phyloP scores from a whole-genome alignment of 192 early-diverging fungal species.

The Chytriomyces sp. region DNA sequence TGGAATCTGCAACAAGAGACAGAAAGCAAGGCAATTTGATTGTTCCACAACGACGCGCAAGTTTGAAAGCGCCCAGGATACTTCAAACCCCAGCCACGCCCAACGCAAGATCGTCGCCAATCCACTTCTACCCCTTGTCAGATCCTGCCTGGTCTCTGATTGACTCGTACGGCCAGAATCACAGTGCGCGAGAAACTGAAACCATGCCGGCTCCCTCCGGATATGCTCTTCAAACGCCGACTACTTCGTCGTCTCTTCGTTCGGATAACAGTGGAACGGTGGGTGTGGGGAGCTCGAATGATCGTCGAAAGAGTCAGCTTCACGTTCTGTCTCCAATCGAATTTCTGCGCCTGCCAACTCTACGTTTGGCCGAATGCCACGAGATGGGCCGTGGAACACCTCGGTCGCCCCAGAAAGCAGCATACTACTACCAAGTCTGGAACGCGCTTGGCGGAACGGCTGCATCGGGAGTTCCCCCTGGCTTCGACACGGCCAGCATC shows the following conservation, averaged over 20 bases:
- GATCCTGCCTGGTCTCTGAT: constrained; percentile 30
- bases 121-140: constrained; percentile 8
- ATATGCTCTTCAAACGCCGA: no score
- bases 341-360: constrained; percentile 22
- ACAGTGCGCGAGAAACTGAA: neutral
- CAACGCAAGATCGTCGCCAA: neutral
- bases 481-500: neutral
- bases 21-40: neutral
- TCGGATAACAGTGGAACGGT: neutral
- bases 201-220: neutral
- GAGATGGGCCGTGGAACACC: constrained; percentile 17
- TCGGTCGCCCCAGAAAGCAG: constrained; percentile 6
- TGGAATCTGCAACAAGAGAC: neutral
- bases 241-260: neutral
- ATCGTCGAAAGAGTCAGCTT: neutral
- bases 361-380: constrained; percentile 24
- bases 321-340: constrained; percentile 23
- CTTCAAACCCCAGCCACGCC: neutral
- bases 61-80: neutral
- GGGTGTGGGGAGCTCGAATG: no score
- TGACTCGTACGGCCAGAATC: neutral
- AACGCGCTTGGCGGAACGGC: constrained; percentile 14
- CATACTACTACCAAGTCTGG: constrained; percentile 33
- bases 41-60: constrained; percentile 8
- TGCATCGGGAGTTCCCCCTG: neutral